Conservation (phyloP, 805 yeast genomes). For the Saccharomycopsis schoenii region DNA sequence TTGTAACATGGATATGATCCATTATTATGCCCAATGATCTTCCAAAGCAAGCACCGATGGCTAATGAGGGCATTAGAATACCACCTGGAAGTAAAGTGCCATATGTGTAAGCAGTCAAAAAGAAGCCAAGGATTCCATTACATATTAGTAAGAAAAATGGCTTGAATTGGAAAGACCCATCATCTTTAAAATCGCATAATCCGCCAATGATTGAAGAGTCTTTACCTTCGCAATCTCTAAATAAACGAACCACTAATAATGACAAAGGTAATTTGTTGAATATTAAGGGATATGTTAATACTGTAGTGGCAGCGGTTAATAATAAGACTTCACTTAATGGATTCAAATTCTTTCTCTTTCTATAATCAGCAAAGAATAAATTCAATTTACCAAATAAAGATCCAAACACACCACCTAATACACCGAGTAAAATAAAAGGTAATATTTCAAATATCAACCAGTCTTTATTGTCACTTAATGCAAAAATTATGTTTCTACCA, state of each 20-base stretch:
- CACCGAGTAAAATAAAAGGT: conserved; percentile 65
- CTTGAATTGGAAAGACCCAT: conserved; percentile 16
- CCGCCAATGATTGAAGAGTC: conserved; percentile 23
- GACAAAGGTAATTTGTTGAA: conserved; percentile 47
- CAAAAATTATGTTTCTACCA: conserved; percentile 47
- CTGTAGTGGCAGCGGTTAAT: conserved; percentile 41
- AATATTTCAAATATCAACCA: conserved; percentile 66
- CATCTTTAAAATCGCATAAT: conserved; percentile 19
- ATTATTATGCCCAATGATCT: conserved; percentile 44
- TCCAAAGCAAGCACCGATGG: conserved; percentile 52
- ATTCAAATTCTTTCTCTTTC: conserved; percentile 22
- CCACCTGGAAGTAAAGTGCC: conserved; percentile 67
- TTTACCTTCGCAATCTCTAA: conserved; percentile 48
- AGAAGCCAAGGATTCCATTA: conserved; percentile 40
- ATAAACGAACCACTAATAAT: conserved; percentile 43
- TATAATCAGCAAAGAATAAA: conserved; percentile 30
- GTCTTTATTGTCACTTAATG: conserved; percentile 56
- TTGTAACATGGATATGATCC: conserved; percentile 35
- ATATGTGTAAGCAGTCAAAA: conserved; percentile 58
- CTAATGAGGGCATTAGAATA: conserved; percentile 51
- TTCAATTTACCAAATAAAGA: conserved; percentile 41
- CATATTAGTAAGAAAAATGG: conserved; percentile 25
- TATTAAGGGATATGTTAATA: conserved; percentile 45
- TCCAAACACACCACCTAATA: conserved; percentile 62
- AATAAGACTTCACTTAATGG: conserved; percentile 35